Evolutionary conservation across 73 alveolate genomes (phyloP).

Genomic region (Uronychia binucleata): DNA sequence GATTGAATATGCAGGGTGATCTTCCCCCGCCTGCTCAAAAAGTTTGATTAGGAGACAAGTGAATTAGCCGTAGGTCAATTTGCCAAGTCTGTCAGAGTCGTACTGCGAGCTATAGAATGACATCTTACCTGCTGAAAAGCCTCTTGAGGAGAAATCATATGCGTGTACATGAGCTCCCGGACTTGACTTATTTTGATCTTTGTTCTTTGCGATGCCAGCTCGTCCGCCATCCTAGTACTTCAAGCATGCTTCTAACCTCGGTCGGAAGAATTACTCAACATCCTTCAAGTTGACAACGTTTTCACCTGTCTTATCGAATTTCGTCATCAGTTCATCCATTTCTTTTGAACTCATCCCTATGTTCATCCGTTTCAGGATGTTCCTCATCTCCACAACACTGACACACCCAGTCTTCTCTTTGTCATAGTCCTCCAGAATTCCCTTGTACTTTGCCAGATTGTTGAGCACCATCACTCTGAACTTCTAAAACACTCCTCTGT

Average conservation of each 20-base stretch:
- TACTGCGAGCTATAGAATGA: not conserved
- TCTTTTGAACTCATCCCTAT: constrained; percentile 76
- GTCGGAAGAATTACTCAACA: constrained; percentile 50
- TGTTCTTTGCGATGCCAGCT: constrained; percentile 60
- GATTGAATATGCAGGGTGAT: constrained; percentile 37
- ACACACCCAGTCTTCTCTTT: constrained; percentile 64
- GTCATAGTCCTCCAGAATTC: constrained; percentile 62
- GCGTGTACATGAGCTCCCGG: constrained; percentile 74
- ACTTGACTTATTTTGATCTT: constrained; percentile 69
- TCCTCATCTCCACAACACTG: constrained; percentile 70
- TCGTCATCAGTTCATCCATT: constrained; percentile 61
- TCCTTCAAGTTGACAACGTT: constrained; percentile 69
- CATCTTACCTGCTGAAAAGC: constrained; percentile 63
- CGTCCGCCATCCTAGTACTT: constrained; percentile 63
- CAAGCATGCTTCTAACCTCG: no score
- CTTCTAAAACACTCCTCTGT: not conserved
- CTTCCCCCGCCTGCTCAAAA: constrained; percentile 14
- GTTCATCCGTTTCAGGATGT: constrained; percentile 70
- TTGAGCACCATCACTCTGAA: not conserved
- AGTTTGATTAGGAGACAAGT: constrained; percentile 28
- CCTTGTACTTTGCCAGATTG: not conserved
- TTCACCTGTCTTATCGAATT: constrained; percentile 60
- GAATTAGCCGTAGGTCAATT: constrained; percentile 39
- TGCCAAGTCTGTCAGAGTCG: constrained; percentile 42
- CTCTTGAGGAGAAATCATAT: constrained; percentile 84